These are phyloP conservation scores for Colletotrichum gloeosporioides DNA, from an alignment of 2,329 filamentous ascomycete genomes.

Conservation along the genomic window DNA sequence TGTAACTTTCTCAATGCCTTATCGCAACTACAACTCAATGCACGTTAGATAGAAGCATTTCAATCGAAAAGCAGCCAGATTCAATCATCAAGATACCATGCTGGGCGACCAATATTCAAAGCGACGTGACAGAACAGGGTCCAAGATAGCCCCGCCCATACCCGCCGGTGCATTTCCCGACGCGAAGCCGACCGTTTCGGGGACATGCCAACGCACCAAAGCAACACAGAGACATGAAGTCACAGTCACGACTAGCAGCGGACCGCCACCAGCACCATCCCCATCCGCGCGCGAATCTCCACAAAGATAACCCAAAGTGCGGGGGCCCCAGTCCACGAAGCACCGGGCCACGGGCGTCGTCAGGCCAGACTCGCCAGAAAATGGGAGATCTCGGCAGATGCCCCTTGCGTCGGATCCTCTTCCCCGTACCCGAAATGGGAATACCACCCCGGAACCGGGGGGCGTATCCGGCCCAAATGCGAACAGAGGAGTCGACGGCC, in stretches of 20 bases:
- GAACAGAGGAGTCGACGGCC: not conserved
- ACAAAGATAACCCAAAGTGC: not conserved
- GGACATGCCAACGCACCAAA: not conserved
- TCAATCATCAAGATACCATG: not conserved
- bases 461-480: not conserved
- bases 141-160: not conserved
- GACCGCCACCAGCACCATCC: not conserved
- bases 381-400: not conserved
- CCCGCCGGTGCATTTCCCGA: not conserved
- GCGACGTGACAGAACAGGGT: not conserved
- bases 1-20: not conserved
- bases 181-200: not conserved
- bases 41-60: not conserved
- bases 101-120: not conserved
- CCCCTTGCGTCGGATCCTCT: not conserved
- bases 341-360: not conserved
- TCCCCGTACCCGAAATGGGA: conserved; percentile 8
- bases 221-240: not conserved
- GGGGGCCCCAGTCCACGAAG: not conserved
- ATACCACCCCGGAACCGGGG: not conserved
- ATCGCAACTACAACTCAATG: not conserved
- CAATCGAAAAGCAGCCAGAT: not conserved
- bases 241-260: not conserved
- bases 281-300: not conserved
- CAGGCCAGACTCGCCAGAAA: not conserved